Conservation (phyloP, 2,329 filamentous ascomycete genomes). For the Coniochaeta sp. region DNA sequence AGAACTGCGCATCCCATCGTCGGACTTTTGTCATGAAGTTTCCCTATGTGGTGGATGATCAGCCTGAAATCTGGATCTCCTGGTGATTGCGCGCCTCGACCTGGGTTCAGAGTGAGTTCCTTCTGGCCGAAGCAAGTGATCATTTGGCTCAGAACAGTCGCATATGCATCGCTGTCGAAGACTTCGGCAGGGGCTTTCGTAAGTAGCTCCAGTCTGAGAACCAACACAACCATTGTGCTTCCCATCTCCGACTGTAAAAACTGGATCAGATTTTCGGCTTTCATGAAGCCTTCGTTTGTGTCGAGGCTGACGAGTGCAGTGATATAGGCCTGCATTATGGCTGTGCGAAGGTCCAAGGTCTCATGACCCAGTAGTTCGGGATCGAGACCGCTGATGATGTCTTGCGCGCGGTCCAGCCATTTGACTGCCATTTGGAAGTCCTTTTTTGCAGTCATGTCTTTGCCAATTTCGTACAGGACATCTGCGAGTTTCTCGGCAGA, state of each 20-base stretch:
- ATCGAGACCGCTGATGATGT: constrained; percentile 47
- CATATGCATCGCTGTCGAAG: constrained; percentile 41
- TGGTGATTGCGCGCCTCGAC: not conserved
- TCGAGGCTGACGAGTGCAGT: constrained; percentile 42
- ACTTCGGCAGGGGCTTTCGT: constrained; percentile 35
- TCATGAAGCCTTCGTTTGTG: constrained; percentile 33
- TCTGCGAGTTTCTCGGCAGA: constrained; percentile 58
- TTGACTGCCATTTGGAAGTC: constrained; percentile 49
- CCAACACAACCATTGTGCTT: constrained; percentile 55
- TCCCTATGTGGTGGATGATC: constrained; percentile 60
- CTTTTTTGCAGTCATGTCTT: constrained; percentile 41
- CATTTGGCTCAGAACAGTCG: constrained; percentile 51
- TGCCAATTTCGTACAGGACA: constrained; percentile 66
- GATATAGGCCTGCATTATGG: constrained; percentile 58
- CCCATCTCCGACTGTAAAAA: constrained; percentile 56
- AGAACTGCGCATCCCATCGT: constrained; percentile 43
- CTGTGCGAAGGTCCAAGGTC: constrained; percentile 55
- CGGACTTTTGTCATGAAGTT: constrained; percentile 49
- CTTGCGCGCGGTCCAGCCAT: constrained; percentile 67
- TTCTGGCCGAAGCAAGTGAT: constrained; percentile 52
- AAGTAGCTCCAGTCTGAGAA: constrained; percentile 63
- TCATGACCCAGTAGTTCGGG: constrained; percentile 49
- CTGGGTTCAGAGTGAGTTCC: not conserved
- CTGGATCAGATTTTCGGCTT: constrained; percentile 49
- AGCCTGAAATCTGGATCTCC: constrained; percentile 53